These are phyloP conservation scores for Diaporthe ilicicola DNA, from an alignment of 2,329 filamentous ascomycete genomes.

Conservation along the genomic window DNA sequence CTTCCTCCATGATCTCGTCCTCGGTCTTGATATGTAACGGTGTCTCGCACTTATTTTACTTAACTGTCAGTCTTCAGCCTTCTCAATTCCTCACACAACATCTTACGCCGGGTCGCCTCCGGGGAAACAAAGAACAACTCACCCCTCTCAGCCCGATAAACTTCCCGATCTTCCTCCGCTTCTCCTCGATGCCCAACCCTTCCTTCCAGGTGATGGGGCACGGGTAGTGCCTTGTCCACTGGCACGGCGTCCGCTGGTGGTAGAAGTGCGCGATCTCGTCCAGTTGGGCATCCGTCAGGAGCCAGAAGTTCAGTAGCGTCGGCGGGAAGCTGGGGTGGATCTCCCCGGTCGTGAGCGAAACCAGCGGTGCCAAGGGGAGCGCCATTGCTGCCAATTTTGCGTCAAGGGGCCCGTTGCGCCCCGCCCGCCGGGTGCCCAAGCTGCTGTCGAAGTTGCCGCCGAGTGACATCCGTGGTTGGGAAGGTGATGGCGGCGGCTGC, in stretches of 20 bases:
- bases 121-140: neutral
- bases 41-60: slow-evolving; percentile 27
- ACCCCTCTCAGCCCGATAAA: slow-evolving; percentile 77
- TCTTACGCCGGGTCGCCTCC: neutral
- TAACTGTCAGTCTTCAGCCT: slow-evolving; percentile 20
- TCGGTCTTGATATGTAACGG: slow-evolving; percentile 48
- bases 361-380: slow-evolving; percentile 71
- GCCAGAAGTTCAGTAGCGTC: slow-evolving; percentile 76
- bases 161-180: slow-evolving; percentile 74
- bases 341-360: slow-evolving; percentile 68
- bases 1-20: slow-evolving; percentile 57
- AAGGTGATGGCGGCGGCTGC: slow-evolving; percentile 25
- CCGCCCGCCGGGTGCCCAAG: slow-evolving; percentile 49
- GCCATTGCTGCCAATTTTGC: slow-evolving; percentile 73
- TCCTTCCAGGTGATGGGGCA: slow-evolving; percentile 71
- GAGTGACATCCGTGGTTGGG: slow-evolving; percentile 28
- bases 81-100: neutral
- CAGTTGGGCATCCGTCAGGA: slow-evolving; percentile 75
- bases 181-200: slow-evolving; percentile 67
- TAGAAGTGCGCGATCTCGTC: slow-evolving; percentile 77
- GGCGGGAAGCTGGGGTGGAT: slow-evolving; percentile 71
- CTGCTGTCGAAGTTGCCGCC: slow-evolving; percentile 33
- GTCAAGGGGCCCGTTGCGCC: slow-evolving; percentile 60
- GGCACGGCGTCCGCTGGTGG: slow-evolving; percentile 69
- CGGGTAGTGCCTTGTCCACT: slow-evolving; percentile 69